Percentiles rank a stretch among this genome's conserved stretches.
Evolutionary conservation across 1,284 basidiomycete genomes (phyloP).

Genomic region (Papiliotrema laurentii): DNA sequence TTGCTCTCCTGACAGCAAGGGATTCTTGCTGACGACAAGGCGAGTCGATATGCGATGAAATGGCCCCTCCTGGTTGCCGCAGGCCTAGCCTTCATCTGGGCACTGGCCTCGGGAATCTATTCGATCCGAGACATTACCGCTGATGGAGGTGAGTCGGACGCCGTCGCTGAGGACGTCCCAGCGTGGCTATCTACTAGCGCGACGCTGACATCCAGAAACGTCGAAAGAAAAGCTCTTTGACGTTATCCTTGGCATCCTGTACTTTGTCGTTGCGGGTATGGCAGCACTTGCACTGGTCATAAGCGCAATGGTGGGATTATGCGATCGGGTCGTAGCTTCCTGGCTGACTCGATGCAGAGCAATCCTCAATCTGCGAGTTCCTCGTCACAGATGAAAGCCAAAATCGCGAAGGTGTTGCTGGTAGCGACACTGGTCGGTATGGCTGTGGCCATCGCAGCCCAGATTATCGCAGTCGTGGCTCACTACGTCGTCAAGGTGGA

Average conservation of each 20-base stretch:
- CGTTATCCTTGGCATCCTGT: slow-evolving; percentile 33
- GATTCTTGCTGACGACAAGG: slow-evolving; percentile 5
- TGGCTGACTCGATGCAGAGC: not conserved
- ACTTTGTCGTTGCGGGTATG: slow-evolving; percentile 54
- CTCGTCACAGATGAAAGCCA: slow-evolving; percentile 56
- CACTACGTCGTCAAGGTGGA: slow-evolving; percentile 64
- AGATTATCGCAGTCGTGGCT: slow-evolving; percentile 57
- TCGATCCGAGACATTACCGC: slow-evolving; percentile 17
- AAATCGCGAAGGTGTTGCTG: slow-evolving; percentile 57
- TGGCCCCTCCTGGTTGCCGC: slow-evolving; percentile 31
- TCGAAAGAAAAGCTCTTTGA: slow-evolving; percentile 23
- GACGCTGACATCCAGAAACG: slow-evolving; percentile 8
- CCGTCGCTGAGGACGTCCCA: not conserved
- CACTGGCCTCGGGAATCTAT: slow-evolving; percentile 27
- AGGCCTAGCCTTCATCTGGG: slow-evolving; percentile 33
- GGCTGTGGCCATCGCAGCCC: slow-evolving; percentile 55
- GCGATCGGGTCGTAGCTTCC: not conserved
- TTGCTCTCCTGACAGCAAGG: not conserved
- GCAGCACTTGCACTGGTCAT: slow-evolving; percentile 59
- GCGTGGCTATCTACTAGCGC: not conserved
- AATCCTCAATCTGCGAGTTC: not conserved
- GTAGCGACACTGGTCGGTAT: slow-evolving; percentile 55
- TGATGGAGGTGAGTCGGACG: slow-evolving; percentile 16
- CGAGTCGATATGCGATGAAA: slow-evolving; percentile 35
- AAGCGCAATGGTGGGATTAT: slow-evolving; percentile 55